These are phyloP conservation scores for Rhexocercosporidium sp. DNA, from an alignment of 2,329 filamentous ascomycete genomes.

Conservation along the genomic window DNA sequence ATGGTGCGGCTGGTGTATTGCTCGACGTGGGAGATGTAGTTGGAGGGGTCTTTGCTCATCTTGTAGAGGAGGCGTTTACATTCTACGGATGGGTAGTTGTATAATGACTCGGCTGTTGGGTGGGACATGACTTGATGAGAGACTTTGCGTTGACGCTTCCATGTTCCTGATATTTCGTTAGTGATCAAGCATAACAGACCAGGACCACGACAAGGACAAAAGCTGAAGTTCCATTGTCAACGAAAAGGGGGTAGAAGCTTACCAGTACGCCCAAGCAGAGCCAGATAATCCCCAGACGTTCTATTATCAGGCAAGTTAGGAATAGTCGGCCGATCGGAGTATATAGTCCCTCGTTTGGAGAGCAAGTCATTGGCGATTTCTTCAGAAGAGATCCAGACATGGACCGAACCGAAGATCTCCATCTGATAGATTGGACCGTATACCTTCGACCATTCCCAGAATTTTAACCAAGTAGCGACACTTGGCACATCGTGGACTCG, in stretches of 20 bases:
- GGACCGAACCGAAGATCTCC: slow-evolving; percentile 51
- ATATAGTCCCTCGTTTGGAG: slow-evolving; percentile 48
- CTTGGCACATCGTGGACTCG: slow-evolving; percentile 52
- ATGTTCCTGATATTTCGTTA: slow-evolving; percentile 46
- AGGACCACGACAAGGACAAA: not conserved
- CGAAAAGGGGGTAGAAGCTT: slow-evolving; percentile 12
- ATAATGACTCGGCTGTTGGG: slow-evolving; percentile 45
- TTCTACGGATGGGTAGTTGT: slow-evolving; percentile 51
- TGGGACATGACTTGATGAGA: slow-evolving; percentile 50
- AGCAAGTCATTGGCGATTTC: slow-evolving; percentile 52
- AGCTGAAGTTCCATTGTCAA: not conserved
- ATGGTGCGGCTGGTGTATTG: slow-evolving; percentile 54
- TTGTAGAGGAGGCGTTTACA: slow-evolving; percentile 47
- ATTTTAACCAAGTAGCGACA: slow-evolving; percentile 52
- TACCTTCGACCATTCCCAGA: slow-evolving; percentile 53
- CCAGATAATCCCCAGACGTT: slow-evolving; percentile 53
- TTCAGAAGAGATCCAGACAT: slow-evolving; percentile 56
- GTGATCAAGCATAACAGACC: not conserved
- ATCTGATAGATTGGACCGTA: slow-evolving; percentile 55
- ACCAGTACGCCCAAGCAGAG: slow-evolving; percentile 51
- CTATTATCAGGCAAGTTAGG: slow-evolving; percentile 54
- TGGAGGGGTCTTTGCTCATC: slow-evolving; percentile 46
- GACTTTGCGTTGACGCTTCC: slow-evolving; percentile 55
- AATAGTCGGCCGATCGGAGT: slow-evolving; percentile 54
- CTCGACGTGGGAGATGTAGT: slow-evolving; percentile 53